phyloP scores from a whole-genome alignment of 257 asterid genomes.

The Jacaranda mimosifolia region DNA sequence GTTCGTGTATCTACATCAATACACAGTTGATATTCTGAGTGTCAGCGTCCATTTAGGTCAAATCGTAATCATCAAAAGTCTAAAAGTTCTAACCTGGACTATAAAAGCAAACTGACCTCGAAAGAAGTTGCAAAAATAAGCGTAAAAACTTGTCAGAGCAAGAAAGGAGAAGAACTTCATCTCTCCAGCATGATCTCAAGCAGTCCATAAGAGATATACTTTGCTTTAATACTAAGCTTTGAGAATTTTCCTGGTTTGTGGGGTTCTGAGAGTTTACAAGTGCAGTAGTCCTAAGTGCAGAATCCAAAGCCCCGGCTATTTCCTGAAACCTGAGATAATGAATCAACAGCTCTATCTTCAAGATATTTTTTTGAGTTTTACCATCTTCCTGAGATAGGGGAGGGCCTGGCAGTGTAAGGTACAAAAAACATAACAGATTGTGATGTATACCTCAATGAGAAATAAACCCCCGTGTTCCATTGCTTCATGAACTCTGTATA shows the following conservation, averaged over 20 bases:
- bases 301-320: constrained; percentile 96
- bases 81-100: neutral
- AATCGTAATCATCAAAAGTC: constrained; percentile 24
- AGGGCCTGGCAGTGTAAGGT: constrained; percentile 26
- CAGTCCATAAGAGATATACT: constrained; percentile 83
- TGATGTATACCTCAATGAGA: constrained; percentile 71
- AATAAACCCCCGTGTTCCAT: constrained; percentile 95
- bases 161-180: constrained; percentile 87
- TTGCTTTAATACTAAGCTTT: constrained; percentile 70
- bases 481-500: constrained; percentile 89
- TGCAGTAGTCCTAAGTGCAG: constrained; percentile 70
- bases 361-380: constrained; percentile 17
- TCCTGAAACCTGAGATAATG: constrained; percentile 88
- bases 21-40: constrained; percentile 28
- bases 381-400: constrained; percentile 33
- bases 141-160: constrained; percentile 96
- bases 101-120: constrained; percentile 67
- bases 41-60: constrained; percentile 34
- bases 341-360: constrained; percentile 41
- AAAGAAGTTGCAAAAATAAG: constrained; percentile 89
- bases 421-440: constrained; percentile 12
- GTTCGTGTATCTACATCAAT: constrained; percentile 69
- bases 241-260: constrained; percentile 55
- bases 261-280: constrained; percentile 60
- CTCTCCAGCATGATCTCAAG: constrained; percentile 92